Evolutionary conservation across 495 filamentous ascomycete genomes (phyloP), one percentile per base, ranked within the genome.

Genomic region (Xanthoparmelia taractica): DNA sequence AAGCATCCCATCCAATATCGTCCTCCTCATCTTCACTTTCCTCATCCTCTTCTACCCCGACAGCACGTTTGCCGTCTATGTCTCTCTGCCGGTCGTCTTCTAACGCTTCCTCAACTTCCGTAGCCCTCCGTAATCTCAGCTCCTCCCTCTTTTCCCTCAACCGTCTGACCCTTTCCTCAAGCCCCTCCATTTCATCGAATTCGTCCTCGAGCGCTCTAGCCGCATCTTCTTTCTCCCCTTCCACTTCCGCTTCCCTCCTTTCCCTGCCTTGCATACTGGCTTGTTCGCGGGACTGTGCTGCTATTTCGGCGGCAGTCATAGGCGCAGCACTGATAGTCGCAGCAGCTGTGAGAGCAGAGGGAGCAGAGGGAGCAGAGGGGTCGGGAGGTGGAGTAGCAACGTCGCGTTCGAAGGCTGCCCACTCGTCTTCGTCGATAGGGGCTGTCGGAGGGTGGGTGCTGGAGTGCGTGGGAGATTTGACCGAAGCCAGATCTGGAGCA

Each of bases 151-250:
- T 85, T 67, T 92, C 88, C 69, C 92, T 88, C 64, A 98, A 73
- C 68, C 79, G 83, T 68, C 80, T 78, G 11, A 96, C 88, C 45
- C 92, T 81, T 67, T 85, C 84, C 74, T 97, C 94, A 54, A 96
- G 80, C 60, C 84, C 84, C 71, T 94, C 90, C 93, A 97, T 97
- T 71, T 94, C 87, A 59, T 96, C 94, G 71, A 97, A 91, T 73
- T 98, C 94, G 63, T 89, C 86, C 72, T 93, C 86, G 62, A 97
- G 73, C 61, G 86, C 82, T 56, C 88, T 82, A 27, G 84, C 86
- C 6, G 92, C 91, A 69, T 96, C 92, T 69, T 96, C 92, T 29
- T 86, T 86, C 76, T 96, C 91, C 23, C 85, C 90, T 63, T 90
- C 91, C n/a, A 82, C 71, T 54, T 87, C 83, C 1, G 79, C 84